Percentiles rank a stretch among this genome's conserved stretches.
phyloP scores from a whole-genome alignment of 1,284 basidiomycete species.

The Malassezia dermatis region DNA sequence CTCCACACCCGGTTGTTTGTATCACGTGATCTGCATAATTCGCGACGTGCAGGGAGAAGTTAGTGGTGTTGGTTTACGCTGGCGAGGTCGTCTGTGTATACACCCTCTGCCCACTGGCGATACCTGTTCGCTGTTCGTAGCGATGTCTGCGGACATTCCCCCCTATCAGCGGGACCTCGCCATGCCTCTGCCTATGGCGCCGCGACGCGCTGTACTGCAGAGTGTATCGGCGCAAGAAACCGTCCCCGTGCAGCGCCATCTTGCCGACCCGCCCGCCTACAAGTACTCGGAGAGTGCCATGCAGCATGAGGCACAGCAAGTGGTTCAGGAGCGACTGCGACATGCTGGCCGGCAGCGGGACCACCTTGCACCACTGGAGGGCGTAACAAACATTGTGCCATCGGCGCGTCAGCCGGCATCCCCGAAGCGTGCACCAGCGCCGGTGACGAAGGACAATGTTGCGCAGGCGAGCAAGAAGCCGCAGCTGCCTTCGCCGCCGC shows the following conservation, averaged over 20 bases:
- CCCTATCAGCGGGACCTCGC: neutral
- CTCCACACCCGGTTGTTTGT: neutral
- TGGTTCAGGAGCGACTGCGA: constrained; percentile 3
- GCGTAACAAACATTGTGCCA: constrained; percentile 7
- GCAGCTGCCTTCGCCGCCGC: constrained; percentile 34
- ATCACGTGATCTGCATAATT: constrained; percentile 14
- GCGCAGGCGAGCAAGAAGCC: constrained; percentile 27
- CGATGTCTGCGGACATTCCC: constrained; percentile 15
- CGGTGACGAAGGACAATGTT: constrained; percentile 12
- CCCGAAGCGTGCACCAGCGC: constrained; percentile 8
- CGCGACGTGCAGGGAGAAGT: constrained; percentile 15
- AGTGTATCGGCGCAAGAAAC: constrained; percentile 16
- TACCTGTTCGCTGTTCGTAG: neutral
- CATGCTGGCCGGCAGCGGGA: constrained; percentile 3
- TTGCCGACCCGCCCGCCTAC: neutral
- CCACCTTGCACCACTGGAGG: constrained; percentile 11
- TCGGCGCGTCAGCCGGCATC: constrained; percentile 3
- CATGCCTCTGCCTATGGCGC: constrained; percentile 8
- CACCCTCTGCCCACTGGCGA: neutral
- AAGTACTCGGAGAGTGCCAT: constrained; percentile 10
- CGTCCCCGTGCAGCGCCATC: constrained; percentile 15
- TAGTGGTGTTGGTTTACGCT: constrained; percentile 17
- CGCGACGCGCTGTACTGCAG: constrained; percentile 16
- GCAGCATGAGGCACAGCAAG: constrained; percentile 10
- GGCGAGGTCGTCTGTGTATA: neutral